A percentile compares a stretch with the other conserved stretches of the same genome.
Evolutionary conservation across 257 asterid species (phyloP).

Genomic region (Catharanthus roseus): DNA sequence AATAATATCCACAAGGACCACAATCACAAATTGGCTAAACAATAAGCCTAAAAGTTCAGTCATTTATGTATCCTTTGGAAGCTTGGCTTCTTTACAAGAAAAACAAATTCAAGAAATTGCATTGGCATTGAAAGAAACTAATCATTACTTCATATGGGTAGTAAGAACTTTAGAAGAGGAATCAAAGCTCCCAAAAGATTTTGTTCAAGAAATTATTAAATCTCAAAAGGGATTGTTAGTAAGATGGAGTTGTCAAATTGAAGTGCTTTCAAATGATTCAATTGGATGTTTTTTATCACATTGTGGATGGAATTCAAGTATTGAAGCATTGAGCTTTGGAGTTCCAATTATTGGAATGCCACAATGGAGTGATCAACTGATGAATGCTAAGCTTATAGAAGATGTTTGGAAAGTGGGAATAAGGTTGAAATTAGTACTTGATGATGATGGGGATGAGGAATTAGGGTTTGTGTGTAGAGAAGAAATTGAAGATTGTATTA

Average conservation of each 20-base stretch:
- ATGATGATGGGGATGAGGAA: too few relatives aligned
- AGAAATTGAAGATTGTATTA: conserved; percentile 54
- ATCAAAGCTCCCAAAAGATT: conserved; percentile 34
- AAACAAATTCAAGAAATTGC: conserved; percentile 59
- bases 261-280: conserved; percentile 43
- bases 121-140: conserved; percentile 33
- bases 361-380: conserved; percentile 77
- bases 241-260: conserved; percentile 61
- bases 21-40: conserved; percentile 43
- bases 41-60: conserved; percentile 53
- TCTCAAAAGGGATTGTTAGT: conserved; percentile 36
- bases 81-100: conserved; percentile 50
- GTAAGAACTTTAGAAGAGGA: conserved; percentile 28
- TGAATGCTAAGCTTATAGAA: conserved; percentile 56
- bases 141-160: conserved; percentile 55
- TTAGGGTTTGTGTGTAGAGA: conserved; percentile 48
- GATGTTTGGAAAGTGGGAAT: conserved; percentile 63
- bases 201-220: too few relatives aligned
- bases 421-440: conserved; percentile 43
- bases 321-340: conserved; percentile 62
- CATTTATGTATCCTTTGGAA: conserved; percentile 69
- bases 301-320: conserved; percentile 79
- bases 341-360: conserved; percentile 84
- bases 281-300: conserved; percentile 70
- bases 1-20: too few relatives aligned